Evolutionary conservation across 345 rosid genomes (phyloP).

Genomic region (Boechera stricta): DNA sequence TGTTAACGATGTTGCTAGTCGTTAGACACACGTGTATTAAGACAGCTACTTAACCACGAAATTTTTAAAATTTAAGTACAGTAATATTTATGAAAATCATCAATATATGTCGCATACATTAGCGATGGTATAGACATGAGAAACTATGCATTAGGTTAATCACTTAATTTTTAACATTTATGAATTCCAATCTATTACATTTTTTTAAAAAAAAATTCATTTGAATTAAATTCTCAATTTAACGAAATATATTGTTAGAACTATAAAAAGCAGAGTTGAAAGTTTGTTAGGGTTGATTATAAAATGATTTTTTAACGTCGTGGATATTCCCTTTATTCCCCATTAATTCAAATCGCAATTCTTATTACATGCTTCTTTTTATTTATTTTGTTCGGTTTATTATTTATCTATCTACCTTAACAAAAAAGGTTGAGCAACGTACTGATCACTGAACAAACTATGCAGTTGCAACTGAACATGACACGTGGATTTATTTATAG

Average conservation of each 20-base stretch:
- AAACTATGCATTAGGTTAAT: slow-evolving; percentile 11
- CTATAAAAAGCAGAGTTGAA: slow-evolving; percentile 42
- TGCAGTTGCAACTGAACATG: slow-evolving; percentile 44
- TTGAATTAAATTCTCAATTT: slow-evolving; percentile 23
- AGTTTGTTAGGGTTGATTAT: slow-evolving; percentile 43
- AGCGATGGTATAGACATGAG: neutral
- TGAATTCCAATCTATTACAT: neutral
- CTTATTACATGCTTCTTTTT: slow-evolving; percentile 36
- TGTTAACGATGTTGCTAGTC: neutral
- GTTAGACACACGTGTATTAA: neutral
- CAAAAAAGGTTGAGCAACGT: slow-evolving; percentile 23
- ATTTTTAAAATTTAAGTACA: neutral
- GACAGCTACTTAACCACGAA: neutral
- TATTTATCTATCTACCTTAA: neutral
- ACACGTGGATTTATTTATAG: slow-evolving; percentile 11
- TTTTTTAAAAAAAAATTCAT: neutral
- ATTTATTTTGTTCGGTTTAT: slow-evolving; percentile 14
- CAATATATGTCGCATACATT: neutral
- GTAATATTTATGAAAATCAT: neutral
- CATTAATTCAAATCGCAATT: slow-evolving; percentile 23
- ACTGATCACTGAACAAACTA: slow-evolving; percentile 44
- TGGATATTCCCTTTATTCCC: slow-evolving; percentile 39
- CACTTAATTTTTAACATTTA: neutral
- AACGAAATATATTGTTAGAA: slow-evolving; percentile 38
- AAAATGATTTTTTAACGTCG: slow-evolving; percentile 6